phyloP scores from a whole-genome alignment of 83 land plant species.

The Picea mariana region DNA sequence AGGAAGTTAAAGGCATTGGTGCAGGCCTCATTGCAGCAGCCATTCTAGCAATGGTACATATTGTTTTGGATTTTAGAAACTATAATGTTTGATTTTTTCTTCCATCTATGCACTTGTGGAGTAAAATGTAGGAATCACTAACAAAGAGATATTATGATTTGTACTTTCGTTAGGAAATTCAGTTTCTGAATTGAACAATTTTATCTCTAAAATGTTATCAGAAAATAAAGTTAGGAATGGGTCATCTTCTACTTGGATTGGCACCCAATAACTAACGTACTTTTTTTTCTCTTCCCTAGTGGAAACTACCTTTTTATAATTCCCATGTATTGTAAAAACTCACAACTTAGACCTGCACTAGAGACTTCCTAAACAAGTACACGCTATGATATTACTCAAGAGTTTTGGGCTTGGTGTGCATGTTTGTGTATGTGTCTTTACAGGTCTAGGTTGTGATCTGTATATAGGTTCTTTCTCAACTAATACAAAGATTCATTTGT shows the following conservation, averaged over 20 bases:
- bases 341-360: no score
- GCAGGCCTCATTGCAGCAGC: conserved; percentile 96
- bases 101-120: not conserved
- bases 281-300: not conserved
- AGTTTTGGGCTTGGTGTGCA: no score
- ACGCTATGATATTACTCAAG: no score
- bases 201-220: not conserved
- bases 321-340: not conserved
- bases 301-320: not conserved
- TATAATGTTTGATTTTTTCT: not conserved
- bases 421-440: no score
- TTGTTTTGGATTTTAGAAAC: not conserved
- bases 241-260: not conserved
- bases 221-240: not conserved
- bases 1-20: conserved; percentile 98
- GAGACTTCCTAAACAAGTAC: no score
- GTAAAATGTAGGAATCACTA: not conserved
- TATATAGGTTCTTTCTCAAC: no score
- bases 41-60: conserved; percentile 87
- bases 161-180: not conserved
- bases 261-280: not conserved
- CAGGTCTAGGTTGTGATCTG: no score
- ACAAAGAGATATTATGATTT: not conserved
- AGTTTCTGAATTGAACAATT: not conserved
- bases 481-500: no score